phyloP scores from a whole-genome alignment of 176 grass and related monocot genomes.

The Aegilops longissima region DNA sequence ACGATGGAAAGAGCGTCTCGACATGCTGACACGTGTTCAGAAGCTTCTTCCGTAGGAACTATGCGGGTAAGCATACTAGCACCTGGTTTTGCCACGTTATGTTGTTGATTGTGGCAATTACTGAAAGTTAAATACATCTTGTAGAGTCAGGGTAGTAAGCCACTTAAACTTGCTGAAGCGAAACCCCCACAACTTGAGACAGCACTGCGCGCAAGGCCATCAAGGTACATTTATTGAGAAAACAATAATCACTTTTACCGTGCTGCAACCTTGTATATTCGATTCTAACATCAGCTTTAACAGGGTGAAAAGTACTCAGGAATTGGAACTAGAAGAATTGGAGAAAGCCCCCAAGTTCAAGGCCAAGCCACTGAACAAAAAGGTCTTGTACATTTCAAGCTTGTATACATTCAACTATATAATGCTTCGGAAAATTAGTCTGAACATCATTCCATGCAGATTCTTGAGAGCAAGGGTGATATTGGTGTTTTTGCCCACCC shows the following conservation, averaged over 20 bases:
- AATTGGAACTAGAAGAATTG: constrained; percentile 84
- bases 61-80: constrained; percentile 39
- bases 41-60: constrained; percentile 59
- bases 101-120: not conserved
- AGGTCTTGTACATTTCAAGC: constrained; percentile 35
- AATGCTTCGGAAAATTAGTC: constrained; percentile 7
- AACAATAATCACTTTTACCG: constrained; percentile 9
- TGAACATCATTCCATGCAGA: constrained; percentile 52
- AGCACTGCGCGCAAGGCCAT: constrained; percentile 65
- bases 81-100: not conserved
- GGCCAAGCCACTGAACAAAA: constrained; percentile 85
- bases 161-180: constrained; percentile 49
- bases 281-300: constrained; percentile 36
- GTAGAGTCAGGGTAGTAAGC: constrained; percentile 60
- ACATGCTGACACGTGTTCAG: constrained; percentile 53
- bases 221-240: constrained; percentile 50
- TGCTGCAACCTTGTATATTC: not conserved
- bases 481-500: constrained; percentile 42
- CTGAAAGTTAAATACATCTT: constrained; percentile 42
- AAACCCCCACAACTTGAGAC: constrained; percentile 83
- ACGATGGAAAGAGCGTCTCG: constrained; percentile 79
- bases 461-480: constrained; percentile 78
- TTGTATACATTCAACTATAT: constrained; percentile 5
- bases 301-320: constrained; percentile 87
- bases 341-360: constrained; percentile 90